These are phyloP conservation scores for Epichloe glyceriae DNA, from an alignment of 2,329 filamentous ascomycete genomes.

Conservation along the genomic window DNA sequence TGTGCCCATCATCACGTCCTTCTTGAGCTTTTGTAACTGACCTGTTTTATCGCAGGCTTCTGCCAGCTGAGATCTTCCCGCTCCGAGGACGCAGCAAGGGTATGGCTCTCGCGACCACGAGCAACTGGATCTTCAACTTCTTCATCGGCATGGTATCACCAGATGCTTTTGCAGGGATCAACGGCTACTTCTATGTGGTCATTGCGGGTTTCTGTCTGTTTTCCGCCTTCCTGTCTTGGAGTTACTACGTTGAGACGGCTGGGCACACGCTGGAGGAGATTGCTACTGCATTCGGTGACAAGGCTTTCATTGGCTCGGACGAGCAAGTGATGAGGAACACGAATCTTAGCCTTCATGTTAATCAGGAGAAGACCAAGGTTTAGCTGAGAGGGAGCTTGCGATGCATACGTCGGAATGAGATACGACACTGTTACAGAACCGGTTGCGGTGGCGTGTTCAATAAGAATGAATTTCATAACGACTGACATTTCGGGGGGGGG, in stretches of 20 bases:
- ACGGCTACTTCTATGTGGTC: slow-evolving; percentile 28
- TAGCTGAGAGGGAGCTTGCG: neutral
- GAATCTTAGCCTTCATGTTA: neutral
- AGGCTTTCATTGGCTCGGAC: slow-evolving; percentile 18
- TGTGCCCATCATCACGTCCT: too few relatives aligned
- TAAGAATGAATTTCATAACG: too few relatives aligned
- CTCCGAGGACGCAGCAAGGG: slow-evolving; percentile 25
- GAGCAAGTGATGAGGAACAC: slow-evolving; percentile 5
- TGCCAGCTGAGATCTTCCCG: slow-evolving; percentile 18
- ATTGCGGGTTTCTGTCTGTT: slow-evolving; percentile 27
- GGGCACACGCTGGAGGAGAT: slow-evolving; percentile 24
- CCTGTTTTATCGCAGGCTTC: slow-evolving; percentile 13
- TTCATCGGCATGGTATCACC: slow-evolving; percentile 24
- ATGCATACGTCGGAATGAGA: too few relatives aligned
- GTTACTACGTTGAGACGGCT: slow-evolving; percentile 29
- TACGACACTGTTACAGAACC: too few relatives aligned
- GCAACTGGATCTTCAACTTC: slow-evolving; percentile 24
- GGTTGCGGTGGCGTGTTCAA: too few relatives aligned
- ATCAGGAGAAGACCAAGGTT: neutral
- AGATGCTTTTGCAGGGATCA: slow-evolving; percentile 26
- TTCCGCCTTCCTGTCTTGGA: slow-evolving; percentile 20
- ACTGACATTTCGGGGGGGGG: too few relatives aligned
- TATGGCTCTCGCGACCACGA: slow-evolving; percentile 25
- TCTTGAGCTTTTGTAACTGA: too few relatives aligned
- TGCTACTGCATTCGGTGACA: slow-evolving; percentile 27